These are phyloP conservation scores for Cyberlindnera sargentensis DNA, from an alignment of 805 yeast species.

Conservation along the genomic window DNA sequence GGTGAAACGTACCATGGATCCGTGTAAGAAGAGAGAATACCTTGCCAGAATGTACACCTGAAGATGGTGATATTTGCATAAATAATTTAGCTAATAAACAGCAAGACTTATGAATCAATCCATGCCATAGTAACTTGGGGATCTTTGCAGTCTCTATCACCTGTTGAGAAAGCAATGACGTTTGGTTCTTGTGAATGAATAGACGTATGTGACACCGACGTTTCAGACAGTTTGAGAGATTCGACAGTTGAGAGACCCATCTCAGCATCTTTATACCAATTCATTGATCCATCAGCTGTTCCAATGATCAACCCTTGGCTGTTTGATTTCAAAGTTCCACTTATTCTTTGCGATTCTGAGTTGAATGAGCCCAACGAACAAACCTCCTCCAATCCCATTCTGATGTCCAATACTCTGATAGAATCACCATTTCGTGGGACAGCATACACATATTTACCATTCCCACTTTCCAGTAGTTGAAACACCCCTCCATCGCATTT, in stretches of 20 bases:
- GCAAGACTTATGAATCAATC: background rate
- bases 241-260: constrained; percentile 8
- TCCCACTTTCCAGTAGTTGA: constrained; percentile 30
- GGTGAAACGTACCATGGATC: background rate
- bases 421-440: constrained; percentile 24
- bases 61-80: too few relatives aligned
- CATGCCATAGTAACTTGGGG: constrained; percentile 8
- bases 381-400: constrained; percentile 23
- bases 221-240: background rate
- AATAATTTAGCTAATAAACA: too few relatives aligned
- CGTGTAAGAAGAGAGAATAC: background rate
- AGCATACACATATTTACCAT: constrained; percentile 30
- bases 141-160: constrained; percentile 12
- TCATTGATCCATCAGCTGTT: constrained; percentile 14
- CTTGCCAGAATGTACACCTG: too few relatives aligned
- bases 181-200: constrained; percentile 14
- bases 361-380: constrained; percentile 6
- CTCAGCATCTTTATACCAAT: constrained; percentile 21
- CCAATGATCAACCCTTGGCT: constrained; percentile 26
- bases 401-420: constrained; percentile 29
- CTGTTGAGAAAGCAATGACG: constrained; percentile 11
- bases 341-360: constrained; percentile 18
- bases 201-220: constrained; percentile 10
- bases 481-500: constrained; percentile 24
- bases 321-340: constrained; percentile 15